Percentiles rank a stretch among this genome's conserved stretches.
phyloP scores from a whole-genome alignment of 352 stramenopile species.

The Pythium brachiatum region DNA sequence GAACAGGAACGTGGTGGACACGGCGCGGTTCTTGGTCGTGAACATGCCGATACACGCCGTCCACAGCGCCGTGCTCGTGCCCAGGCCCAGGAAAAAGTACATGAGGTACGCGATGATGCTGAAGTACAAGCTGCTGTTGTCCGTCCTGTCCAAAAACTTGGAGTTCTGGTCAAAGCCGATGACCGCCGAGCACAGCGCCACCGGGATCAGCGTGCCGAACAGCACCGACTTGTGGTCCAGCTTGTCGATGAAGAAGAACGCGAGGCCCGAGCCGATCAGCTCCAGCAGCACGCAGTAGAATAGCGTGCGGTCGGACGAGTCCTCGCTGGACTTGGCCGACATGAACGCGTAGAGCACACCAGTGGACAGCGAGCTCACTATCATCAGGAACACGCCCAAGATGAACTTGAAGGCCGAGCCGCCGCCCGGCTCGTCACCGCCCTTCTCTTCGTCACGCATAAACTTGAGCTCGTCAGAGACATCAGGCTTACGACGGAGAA shows the following conservation, averaged over 20 bases:
- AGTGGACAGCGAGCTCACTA: slow-evolving; percentile 53
- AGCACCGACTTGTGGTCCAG: slow-evolving; percentile 71
- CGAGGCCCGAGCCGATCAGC: slow-evolving; percentile 48
- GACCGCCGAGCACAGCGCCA: slow-evolving; percentile 42
- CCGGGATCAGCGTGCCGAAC: slow-evolving; percentile 60
- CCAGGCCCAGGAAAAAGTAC: slow-evolving; percentile 80
- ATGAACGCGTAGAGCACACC: slow-evolving; percentile 64
- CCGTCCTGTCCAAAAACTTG: slow-evolving; percentile 33
- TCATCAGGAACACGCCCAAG: slow-evolving; percentile 59
- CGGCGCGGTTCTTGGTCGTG: slow-evolving; percentile 44
- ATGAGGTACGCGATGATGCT: slow-evolving; percentile 58
- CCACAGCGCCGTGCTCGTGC: slow-evolving; percentile 58
- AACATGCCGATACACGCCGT: slow-evolving; percentile 67
- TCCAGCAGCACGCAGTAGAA: slow-evolving; percentile 59
- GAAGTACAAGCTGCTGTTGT: slow-evolving; percentile 49
- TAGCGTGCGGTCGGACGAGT: slow-evolving; percentile 38
- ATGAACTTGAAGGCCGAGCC: slow-evolving; percentile 60
- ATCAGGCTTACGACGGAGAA: slow-evolving; percentile 64
- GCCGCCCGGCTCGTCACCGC: slow-evolving; percentile 31
- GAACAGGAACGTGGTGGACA: slow-evolving; percentile 53
- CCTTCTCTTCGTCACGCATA: slow-evolving; percentile 59
- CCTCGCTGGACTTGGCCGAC: slow-evolving; percentile 46
- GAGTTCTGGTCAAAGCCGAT: slow-evolving; percentile 66
- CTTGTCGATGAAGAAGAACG: slow-evolving; percentile 83
- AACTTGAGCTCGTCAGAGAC: slow-evolving; percentile 67